phyloP scores from a whole-genome alignment of 2,329 filamentous ascomycete species.

The Pestalotiopsis fici region DNA sequence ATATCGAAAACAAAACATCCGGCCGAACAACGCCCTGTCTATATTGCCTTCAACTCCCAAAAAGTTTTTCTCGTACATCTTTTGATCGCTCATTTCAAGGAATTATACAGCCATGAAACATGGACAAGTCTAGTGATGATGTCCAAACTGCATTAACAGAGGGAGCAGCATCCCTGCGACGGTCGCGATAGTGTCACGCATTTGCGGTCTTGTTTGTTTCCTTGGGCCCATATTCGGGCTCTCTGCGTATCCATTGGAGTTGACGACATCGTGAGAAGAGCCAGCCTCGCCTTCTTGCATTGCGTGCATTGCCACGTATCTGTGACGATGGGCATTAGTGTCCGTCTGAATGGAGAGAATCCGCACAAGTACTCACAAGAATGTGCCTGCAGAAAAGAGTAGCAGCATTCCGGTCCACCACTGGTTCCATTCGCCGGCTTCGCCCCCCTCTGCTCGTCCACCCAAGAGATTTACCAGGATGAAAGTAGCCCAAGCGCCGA shows the following conservation, averaged over 20 bases:
- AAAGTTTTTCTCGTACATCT: background rate
- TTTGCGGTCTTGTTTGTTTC: conserved; percentile 56
- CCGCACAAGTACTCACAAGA: conserved; percentile 66
- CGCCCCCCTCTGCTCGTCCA: conserved; percentile 44
- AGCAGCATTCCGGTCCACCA: conserved; percentile 94
- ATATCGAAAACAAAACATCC: background rate
- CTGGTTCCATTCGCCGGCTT: conserved; percentile 61
- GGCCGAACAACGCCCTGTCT: background rate
- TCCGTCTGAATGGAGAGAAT: background rate
- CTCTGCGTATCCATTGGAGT: conserved; percentile 57
- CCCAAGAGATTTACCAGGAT: conserved; percentile 74
- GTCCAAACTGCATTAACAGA: conserved; percentile 75
- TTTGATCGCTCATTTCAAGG: background rate
- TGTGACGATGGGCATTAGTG: conserved; percentile 31
- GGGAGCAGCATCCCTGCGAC: conserved; percentile 78
- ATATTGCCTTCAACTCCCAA: background rate
- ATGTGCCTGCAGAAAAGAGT: conserved; percentile 94
- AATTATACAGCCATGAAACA: background rate
- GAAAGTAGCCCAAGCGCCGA: conserved; percentile 84
- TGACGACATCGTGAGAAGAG: conserved; percentile 51
- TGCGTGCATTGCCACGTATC: conserved; percentile 97
- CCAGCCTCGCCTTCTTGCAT: conserved; percentile 76
- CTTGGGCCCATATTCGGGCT: conserved; percentile 43
- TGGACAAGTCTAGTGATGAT: conserved; percentile 56
- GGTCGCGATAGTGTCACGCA: conserved; percentile 71